Conservation (phyloP, 306 rosid species). For the Cicer arietinum region DNA sequence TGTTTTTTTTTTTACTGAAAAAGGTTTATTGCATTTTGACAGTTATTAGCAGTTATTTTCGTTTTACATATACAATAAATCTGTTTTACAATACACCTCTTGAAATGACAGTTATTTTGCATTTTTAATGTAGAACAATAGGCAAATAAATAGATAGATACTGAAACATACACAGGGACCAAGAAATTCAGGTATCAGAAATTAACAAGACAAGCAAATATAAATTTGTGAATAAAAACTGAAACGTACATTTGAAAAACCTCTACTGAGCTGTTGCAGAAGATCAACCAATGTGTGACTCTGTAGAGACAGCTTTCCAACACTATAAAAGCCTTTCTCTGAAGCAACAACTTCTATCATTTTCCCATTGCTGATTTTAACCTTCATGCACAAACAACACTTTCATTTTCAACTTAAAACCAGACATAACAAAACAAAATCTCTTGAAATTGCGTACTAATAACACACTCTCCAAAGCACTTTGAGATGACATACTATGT, state of each 20-base stretch:
- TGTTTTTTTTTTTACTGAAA: too few relatives aligned
- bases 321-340: slow-evolving; percentile 80
- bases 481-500: not conserved
- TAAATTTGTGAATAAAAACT: not conserved
- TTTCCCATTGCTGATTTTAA: slow-evolving; percentile 91
- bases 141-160: too few relatives aligned
- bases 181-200: not conserved
- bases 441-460: not conserved
- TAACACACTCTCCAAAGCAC: not conserved
- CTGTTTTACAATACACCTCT: too few relatives aligned
- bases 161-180: not conserved
- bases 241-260: slow-evolving; percentile 78
- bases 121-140: too few relatives aligned
- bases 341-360: slow-evolving; percentile 81
- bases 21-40: too few relatives aligned
- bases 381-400: slow-evolving; percentile 56
- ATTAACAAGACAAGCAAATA: not conserved
- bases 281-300: slow-evolving; percentile 91
- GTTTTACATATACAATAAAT: too few relatives aligned
- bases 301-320: slow-evolving; percentile 72
- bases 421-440: slow-evolving; percentile 1
- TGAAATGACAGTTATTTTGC: too few relatives aligned
- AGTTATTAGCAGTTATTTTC: too few relatives aligned
- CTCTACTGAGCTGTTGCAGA: slow-evolving; percentile 91
- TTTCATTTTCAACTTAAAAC: slow-evolving; percentile 31